Evolutionary conservation across 1,139 yeast genomes (phyloP).

Genomic region (Protomyces gravidus): DNA sequence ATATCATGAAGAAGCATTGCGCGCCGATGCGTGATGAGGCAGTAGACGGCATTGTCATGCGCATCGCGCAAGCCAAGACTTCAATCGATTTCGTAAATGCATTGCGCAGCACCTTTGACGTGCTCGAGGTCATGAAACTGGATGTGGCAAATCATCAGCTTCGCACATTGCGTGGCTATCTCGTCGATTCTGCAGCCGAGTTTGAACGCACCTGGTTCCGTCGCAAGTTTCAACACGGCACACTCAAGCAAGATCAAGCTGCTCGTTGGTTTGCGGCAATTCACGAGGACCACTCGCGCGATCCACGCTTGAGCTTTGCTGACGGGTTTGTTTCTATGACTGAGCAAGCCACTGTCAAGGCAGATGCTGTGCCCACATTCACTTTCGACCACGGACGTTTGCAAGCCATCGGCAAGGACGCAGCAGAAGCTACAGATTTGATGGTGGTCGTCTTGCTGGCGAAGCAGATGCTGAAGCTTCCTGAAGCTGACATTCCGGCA

Average conservation of each 20-base stretch:
- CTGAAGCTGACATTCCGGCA: not conserved
- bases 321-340: conserved; percentile 3
- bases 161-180: conserved; percentile 73
- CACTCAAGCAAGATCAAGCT: not conserved
- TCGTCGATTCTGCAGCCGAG: conserved; percentile 84
- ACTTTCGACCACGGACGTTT: conserved; percentile 17
- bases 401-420: conserved; percentile 12
- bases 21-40: conserved; percentile 94
- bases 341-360: not conserved
- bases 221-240: conserved; percentile 9
- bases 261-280: conserved; percentile 1
- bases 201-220: conserved; percentile 66
- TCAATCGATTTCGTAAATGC: conserved; percentile 60
- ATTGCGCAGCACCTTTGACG: conserved; percentile 70
- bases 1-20: conserved; percentile 73
- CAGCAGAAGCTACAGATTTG: conserved; percentile 2
- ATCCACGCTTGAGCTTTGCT: conserved; percentile 4
- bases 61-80: conserved; percentile 46
- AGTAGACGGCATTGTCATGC: conserved; percentile 76
- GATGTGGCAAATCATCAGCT: conserved; percentile 92
- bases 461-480: conserved; percentile 7
- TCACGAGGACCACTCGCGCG: not conserved
- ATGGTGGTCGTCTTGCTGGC: conserved; percentile 7
- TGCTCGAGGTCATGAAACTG: conserved; percentile 90
- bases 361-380: conserved; percentile 6